These are phyloP conservation scores for Golubevia sp. DNA, from an alignment of 1,284 basidiomycete species.

Conservation along the genomic window DNA sequence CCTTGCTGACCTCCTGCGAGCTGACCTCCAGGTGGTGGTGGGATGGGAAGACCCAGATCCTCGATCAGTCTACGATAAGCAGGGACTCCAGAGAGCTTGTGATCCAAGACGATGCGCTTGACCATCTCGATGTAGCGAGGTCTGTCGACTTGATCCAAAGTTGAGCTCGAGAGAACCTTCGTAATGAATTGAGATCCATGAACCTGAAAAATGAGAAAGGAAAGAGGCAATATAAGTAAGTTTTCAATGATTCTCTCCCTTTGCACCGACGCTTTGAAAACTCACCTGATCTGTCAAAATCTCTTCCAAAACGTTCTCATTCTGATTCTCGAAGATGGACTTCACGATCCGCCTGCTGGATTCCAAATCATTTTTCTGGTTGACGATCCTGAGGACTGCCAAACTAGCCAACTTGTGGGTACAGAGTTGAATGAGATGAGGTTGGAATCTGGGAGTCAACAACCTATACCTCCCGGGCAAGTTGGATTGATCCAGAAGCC, in stretches of 20 bases:
- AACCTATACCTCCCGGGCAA: constrained; percentile 34
- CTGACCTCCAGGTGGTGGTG: not conserved
- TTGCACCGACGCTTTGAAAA: not conserved
- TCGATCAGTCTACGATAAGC: constrained; percentile 47
- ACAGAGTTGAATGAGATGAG: constrained; percentile 47
- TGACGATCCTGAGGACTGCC: constrained; percentile 40
- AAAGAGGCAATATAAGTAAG: too few species aligned
- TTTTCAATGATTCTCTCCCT: too few species aligned
- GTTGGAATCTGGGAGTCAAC: constrained; percentile 45
- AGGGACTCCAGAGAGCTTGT: constrained; percentile 35
- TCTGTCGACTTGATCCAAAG: constrained; percentile 19
- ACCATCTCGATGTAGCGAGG: constrained; percentile 23
- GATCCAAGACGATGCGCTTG: constrained; percentile 22
- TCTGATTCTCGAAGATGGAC: constrained; percentile 32
- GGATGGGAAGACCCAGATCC: constrained; percentile 32
- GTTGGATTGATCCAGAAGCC: constrained; percentile 42
- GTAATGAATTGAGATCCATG: constrained; percentile 50
- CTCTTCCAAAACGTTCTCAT: constrained; percentile 37
- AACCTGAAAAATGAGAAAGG: not conserved
- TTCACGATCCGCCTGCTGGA: constrained; percentile 26
- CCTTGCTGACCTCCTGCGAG: not conserved
- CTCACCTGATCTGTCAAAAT: constrained; percentile 46
- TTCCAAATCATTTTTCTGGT: constrained; percentile 32
- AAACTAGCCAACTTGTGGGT: constrained; percentile 56
- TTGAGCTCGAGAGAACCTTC: constrained; percentile 28